Evolutionary conservation across 2,329 filamentous ascomycete genomes (phyloP).

Genomic region (Ustulina deusta): DNA sequence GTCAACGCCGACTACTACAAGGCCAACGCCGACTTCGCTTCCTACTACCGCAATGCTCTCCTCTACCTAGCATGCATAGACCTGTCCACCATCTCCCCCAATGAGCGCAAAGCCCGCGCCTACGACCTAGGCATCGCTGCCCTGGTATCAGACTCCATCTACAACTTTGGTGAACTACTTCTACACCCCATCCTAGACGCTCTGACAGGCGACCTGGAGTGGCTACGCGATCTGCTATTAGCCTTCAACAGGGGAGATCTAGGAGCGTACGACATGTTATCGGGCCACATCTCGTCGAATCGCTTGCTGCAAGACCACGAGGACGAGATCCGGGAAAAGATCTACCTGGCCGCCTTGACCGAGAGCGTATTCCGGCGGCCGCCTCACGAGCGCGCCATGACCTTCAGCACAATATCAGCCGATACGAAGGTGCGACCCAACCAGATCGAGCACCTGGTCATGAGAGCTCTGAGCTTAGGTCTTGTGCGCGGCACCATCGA

Average conservation of each 20-base stretch:
- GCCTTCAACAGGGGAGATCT: slow-evolving; percentile 98
- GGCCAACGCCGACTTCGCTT: slow-evolving; percentile 91
- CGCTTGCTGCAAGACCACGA: slow-evolving; percentile 82
- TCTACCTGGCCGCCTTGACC: slow-evolving; percentile 94
- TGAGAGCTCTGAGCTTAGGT: slow-evolving; percentile 97
- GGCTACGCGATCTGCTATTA: slow-evolving; percentile 95
- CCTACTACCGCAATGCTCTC: slow-evolving; percentile 97
- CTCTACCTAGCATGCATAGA: slow-evolving; percentile 98
- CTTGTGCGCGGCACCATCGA: slow-evolving; percentile 93
- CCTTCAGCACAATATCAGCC: slow-evolving; percentile 85
- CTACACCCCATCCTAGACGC: slow-evolving; percentile 95
- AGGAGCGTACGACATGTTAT: slow-evolving; percentile 84
- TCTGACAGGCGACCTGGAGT: slow-evolving; percentile 81
- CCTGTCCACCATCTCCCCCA: slow-evolving; percentile 76
- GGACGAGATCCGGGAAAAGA: slow-evolving; percentile 93
- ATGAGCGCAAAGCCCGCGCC: slow-evolving; percentile 84
- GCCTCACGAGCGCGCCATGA: slow-evolving; percentile 94
- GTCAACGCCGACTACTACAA: slow-evolving; percentile 96
- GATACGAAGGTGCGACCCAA: slow-evolving; percentile 92
- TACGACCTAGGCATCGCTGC: slow-evolving; percentile 95
- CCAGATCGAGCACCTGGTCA: slow-evolving; percentile 97
- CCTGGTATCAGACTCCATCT: slow-evolving; percentile 92
- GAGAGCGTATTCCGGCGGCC: slow-evolving; percentile 96
- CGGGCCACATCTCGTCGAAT: slow-evolving; percentile 83
- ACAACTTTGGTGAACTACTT: slow-evolving; percentile 99